A percentile compares a stretch with the other conserved stretches of the same genome.
Evolutionary conservation across 331 rosid species (phyloP).

Genomic region (Erythrophleum ivorense): DNA sequence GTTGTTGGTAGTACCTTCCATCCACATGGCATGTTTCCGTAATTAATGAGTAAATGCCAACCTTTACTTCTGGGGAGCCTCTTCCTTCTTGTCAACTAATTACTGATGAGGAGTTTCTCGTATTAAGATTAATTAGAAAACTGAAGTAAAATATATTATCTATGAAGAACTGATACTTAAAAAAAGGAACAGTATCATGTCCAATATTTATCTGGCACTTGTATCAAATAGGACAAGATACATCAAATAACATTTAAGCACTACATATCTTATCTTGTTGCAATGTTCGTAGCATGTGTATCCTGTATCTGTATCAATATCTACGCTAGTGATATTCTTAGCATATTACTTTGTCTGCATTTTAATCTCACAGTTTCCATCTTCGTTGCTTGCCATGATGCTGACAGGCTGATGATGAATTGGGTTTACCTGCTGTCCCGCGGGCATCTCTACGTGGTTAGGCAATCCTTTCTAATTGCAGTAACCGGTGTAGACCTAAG

Average conservation of each 20-base stretch:
- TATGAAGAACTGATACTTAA: no score
- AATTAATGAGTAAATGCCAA: not conserved
- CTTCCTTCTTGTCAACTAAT: not conserved
- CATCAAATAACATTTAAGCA: no score
- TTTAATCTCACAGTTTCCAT: not conserved
- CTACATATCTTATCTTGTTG: no score
- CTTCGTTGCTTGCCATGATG: conserved; percentile 32
- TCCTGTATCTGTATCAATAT: no score
- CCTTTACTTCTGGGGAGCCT: not conserved
- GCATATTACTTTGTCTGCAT: not conserved
- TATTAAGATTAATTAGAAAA: conserved; percentile 3
- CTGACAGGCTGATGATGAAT: conserved; percentile 78
- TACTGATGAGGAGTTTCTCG: not conserved
- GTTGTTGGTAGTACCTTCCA: not conserved
- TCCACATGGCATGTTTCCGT: conserved; percentile 5
- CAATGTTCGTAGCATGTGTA: no score
- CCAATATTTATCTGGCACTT: no score
- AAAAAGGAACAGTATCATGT: no score
- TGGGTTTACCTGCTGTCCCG: conserved; percentile 89
- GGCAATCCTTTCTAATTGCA: conserved; percentile 25
- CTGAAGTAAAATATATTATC: not conserved
- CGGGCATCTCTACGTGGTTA: conserved; percentile 79
- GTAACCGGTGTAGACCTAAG: conserved; percentile 33
- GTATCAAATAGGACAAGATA: no score
- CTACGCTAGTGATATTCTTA: no score